phyloP scores from a whole-genome alignment of 495 filamentous ascomycete species.

The Daldinia concentrica region DNA sequence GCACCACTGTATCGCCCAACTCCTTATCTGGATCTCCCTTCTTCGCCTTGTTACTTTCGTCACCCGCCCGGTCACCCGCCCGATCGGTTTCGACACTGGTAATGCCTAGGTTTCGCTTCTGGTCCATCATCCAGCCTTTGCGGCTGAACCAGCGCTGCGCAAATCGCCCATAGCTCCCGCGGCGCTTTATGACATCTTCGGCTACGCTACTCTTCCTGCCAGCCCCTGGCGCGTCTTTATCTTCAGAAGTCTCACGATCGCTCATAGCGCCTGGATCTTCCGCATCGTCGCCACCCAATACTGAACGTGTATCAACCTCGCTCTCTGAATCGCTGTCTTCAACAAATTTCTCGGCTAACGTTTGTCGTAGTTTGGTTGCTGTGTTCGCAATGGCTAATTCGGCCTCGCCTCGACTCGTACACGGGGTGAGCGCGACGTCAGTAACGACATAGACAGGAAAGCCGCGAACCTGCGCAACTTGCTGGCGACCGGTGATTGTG shows the following conservation, averaged over 20 bases:
- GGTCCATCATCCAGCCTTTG: conserved; percentile 75
- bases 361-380: conserved; percentile 56
- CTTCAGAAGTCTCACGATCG: conserved; percentile 39
- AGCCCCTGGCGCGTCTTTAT: conserved; percentile 31
- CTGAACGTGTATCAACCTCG: conserved; percentile 47
- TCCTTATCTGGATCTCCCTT: conserved; percentile 35
- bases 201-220: conserved; percentile 66
- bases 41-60: conserved; percentile 14
- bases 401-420: conserved; percentile 78
- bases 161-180: conserved; percentile 84
- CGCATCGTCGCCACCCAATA: conserved; percentile 43
- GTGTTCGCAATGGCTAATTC: conserved; percentile 73
- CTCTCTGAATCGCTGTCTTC: conserved; percentile 54
- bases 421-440: conserved; percentile 87
- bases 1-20: conserved; percentile 46
- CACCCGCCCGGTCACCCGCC: conserved; percentile 1
- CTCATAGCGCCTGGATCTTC: conserved; percentile 45
- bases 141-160: conserved; percentile 89
- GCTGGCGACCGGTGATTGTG: conserved; percentile 80
- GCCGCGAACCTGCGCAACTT: conserved; percentile 86
- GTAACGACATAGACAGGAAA: conserved; percentile 84
- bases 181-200: conserved; percentile 82
- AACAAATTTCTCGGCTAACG: conserved; percentile 38
- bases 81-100: conserved; percentile 46
- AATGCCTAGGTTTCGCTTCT: conserved; percentile 66